Evolutionary conservation across 2,329 filamentous ascomycete species (phyloP).

Genomic region (Mycogone perniciosa): DNA sequence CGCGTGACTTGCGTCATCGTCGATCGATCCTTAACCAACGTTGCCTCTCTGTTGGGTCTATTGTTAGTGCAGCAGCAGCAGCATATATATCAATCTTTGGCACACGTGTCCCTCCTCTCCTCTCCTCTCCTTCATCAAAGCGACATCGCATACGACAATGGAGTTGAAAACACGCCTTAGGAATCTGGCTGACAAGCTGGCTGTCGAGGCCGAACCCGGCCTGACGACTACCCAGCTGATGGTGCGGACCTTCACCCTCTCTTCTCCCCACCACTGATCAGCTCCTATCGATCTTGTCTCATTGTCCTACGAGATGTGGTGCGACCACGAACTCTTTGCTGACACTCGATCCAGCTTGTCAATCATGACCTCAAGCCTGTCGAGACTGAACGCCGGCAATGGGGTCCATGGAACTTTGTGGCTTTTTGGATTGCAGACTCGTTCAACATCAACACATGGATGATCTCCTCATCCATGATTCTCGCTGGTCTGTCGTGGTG

Average conservation of each 20-base stretch:
- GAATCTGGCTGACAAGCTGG: constrained; percentile 52
- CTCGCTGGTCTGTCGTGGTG: constrained; percentile 77
- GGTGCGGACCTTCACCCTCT: constrained; percentile 35
- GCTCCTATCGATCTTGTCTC: neutral
- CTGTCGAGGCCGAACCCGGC: constrained; percentile 66
- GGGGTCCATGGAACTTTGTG: constrained; percentile 83
- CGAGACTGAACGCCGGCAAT: constrained; percentile 72
- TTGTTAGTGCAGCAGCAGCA: too few relatives aligned
- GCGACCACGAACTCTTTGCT: neutral
- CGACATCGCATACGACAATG: constrained; percentile 14
- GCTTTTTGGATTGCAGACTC: constrained; percentile 82
- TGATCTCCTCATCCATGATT: constrained; percentile 83
- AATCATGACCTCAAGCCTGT: constrained; percentile 80
- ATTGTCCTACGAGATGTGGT: neutral
- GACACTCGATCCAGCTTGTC: constrained; percentile 48
- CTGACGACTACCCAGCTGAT: constrained; percentile 75
- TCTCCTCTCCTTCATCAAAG: too few relatives aligned
- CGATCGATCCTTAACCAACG: too few relatives aligned
- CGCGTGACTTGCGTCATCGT: too few relatives aligned
- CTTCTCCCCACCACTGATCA: neutral
- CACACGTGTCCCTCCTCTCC: too few relatives aligned
- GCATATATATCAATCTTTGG: too few relatives aligned
- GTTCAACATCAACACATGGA: constrained; percentile 91
- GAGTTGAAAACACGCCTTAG: constrained; percentile 31
- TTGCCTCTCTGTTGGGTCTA: too few relatives aligned